Percentiles rank a stretch among this genome's conserved stretches.
Conservation (phyloP, 2,329 filamentous ascomycete species). For the Hymenotorrendiella dingleyae region DNA sequence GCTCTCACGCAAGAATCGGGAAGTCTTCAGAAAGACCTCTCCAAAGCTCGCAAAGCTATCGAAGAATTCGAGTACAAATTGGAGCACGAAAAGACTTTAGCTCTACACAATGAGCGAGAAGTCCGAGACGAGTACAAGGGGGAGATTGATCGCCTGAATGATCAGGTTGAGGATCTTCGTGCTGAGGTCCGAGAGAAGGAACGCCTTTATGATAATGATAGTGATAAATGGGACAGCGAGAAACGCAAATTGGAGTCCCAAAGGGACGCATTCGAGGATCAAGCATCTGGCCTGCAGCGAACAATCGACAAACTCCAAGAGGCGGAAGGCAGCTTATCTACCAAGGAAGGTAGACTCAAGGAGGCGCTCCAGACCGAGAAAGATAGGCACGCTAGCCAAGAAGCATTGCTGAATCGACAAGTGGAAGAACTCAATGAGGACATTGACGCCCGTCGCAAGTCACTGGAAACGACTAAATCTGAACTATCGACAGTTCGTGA, state of each 20-base stretch:
- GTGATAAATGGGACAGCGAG: constrained; percentile 66
- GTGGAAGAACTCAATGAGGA: constrained; percentile 69
- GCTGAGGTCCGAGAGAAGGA: constrained; percentile 63
- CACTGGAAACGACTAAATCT: constrained; percentile 57
- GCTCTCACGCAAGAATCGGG: constrained; percentile 59
- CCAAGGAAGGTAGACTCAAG: constrained; percentile 62
- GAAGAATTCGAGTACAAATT: constrained; percentile 43
- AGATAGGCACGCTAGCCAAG: constrained; percentile 66
- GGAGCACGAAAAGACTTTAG: constrained; percentile 35
- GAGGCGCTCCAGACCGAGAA: constrained; percentile 64
- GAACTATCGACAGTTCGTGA: constrained; percentile 63
- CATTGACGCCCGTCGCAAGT: constrained; percentile 59
- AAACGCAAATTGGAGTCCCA: constrained; percentile 60
- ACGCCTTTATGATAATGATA: constrained; percentile 63
- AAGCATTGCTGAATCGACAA: constrained; percentile 64
- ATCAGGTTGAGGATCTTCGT: constrained; percentile 45
- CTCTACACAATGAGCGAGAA: constrained; percentile 51
- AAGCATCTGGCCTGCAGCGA: constrained; percentile 59
- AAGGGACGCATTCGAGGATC: constrained; percentile 60
- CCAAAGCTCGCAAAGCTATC: constrained; percentile 37
- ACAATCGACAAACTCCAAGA: constrained; percentile 66
- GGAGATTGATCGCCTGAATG: constrained; percentile 48
- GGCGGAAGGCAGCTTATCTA: constrained; percentile 59
- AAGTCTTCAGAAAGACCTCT: constrained; percentile 59
- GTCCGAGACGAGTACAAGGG: constrained; percentile 48